Evolutionary conservation across 768 basidiomycete species (phyloP).

Genomic region (Xanthoconium stramineum): DNA sequence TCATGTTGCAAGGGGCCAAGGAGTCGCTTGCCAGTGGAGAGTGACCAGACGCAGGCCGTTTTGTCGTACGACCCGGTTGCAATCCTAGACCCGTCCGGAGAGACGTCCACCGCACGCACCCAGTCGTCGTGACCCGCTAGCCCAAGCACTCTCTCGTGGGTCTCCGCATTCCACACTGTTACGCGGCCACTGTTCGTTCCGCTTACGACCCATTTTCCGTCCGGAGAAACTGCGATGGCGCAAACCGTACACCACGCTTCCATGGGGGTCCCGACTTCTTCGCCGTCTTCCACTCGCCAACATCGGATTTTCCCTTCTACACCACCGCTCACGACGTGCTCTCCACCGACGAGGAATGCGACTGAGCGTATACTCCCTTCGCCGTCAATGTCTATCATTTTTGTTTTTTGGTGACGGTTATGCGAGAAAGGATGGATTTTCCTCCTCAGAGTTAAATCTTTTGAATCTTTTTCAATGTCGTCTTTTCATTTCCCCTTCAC

Average conservation of each 20-base stretch:
- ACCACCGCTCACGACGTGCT: no score
- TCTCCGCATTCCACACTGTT: not conserved
- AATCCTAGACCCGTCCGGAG: not conserved
- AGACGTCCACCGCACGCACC: no score
- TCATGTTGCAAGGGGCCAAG: not conserved
- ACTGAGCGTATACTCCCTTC: no score
- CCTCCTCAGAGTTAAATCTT: no score
- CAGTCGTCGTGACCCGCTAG: no score
- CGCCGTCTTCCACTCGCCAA: no score
- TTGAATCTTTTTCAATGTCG: no score
- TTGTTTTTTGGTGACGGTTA: no score
- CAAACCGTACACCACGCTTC: not conserved
- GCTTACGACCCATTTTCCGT: slow-evolving; percentile 2
- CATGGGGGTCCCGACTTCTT: not conserved
- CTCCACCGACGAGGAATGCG: not conserved
- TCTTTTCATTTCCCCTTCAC: no score
- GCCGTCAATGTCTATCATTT: no score
- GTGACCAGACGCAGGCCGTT: slow-evolving; percentile 4
- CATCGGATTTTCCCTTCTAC: no score
- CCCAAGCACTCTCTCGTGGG: not conserved
- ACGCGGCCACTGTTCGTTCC: not conserved
- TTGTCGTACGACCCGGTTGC: not conserved
- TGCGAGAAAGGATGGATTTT: no score
- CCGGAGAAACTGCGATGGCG: not conserved
- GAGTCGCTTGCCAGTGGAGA: not conserved